Base-by-base conservation (phyloP, 1,284 basidiomycete genomes). In the Cutaneotrichosporon dermatis region DNA sequence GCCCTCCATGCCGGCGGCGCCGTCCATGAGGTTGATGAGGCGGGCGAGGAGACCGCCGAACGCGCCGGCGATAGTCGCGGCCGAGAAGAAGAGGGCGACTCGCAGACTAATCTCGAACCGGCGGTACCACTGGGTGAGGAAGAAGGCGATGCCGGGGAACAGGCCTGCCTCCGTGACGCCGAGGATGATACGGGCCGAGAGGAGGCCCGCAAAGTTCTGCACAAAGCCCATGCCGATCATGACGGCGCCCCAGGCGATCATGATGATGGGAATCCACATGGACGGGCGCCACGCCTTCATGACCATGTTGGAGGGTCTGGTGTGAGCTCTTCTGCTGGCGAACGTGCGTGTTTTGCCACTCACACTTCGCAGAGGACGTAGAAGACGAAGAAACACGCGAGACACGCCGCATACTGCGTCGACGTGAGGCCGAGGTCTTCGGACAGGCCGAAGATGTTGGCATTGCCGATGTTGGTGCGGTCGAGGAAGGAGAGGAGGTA, bases 401-500 rank as follows among this genome's bases (percentile, higher is more conserved):
- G 64, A 48, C 64, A 69, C 34, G 61, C 57, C 15, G 63, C 59
- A 54, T 75, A 75, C 62, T 72, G 61, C 10, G 54, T 43, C 12
- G 68, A 66, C 6, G 60, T 57, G 33, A 73, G 52, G 11, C 58
- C 8, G 4, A 73, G 61, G 59, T 71, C 65, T 10, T 54, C 52
- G 9, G 65, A 62, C 11, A 76, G 67, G 35, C 73, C 73, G 16
- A 71, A 60, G 11, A 73, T 46, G 59, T 64, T 64, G 34, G 62
- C 62, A 43, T 67, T 62, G 72, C 88, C 89, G 66, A 91, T 88
- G 67, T 87, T 88, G 41, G 88, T 86, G 58, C 89, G 83, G 76
- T 91, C 89, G 66, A 88, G 75, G 59, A 61, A 88, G 65, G 85
- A 86, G 46, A 88, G 74, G 11, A 88, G 80, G 75, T 89, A 90